Evolutionary conservation across 371 early-diverging fungal species (phyloP), one percentile per base, ranked within the genome.

Genomic region (Entomophthora muscae): DNA sequence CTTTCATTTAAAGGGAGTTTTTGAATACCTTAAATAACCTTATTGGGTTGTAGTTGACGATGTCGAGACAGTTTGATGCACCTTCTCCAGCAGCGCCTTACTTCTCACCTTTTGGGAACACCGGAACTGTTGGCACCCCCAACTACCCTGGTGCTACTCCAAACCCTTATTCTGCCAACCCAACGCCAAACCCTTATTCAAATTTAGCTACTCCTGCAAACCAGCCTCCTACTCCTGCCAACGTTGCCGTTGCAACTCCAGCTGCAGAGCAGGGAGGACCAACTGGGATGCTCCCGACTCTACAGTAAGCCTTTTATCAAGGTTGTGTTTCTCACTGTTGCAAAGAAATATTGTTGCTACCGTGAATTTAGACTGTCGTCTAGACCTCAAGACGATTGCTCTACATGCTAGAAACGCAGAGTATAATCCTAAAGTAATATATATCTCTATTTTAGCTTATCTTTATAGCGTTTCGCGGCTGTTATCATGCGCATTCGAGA

Each of bases 401-500:
- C 82, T 99, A 61, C 97, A 98, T 68, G 99, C 99, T 26, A 89
- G 99, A 70, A 99, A 99, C 78, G 99, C 99, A 66, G 99, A 99
- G 78, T 99, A 99, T 81, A 99, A 99, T 78, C 99, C 99, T 69
- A 99, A 99, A 90, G 94, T 94, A 81, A 29, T 66, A 66, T 65
- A 55, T 27, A 10, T 24, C 21, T 12, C 57, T n/a, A 26, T 28
- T 57, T 17, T n/a, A 42, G 24, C 28, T 64, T 32, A 51, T 17
- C 31, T 52, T 51, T 32, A 67, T 77, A 94, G 93, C 96, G 99
- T 73, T 99, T 99, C 76, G 99, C 99, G 66, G 99, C 99, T 65
- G 99, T 99, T 24, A 99, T 99, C 70, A 99, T 99, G 98, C 85
- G 99, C 71, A 99, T 99, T 69, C 88, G 99, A 74, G 98, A 95